Evolutionary conservation across 2,329 filamentous ascomycete genomes (phyloP).

Genomic region (Hypoxylon sp.): DNA sequence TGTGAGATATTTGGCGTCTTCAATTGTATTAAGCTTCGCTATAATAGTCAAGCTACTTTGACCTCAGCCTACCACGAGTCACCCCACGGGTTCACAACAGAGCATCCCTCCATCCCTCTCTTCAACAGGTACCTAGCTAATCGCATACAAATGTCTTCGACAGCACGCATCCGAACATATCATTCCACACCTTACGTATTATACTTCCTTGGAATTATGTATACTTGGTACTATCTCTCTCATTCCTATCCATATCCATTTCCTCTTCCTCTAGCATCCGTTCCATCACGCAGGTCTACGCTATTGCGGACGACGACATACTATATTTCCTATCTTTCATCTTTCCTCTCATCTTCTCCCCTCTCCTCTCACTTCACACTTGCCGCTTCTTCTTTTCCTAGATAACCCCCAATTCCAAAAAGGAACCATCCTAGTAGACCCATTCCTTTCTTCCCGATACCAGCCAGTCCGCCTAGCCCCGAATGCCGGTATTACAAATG

Average conservation of each 20-base stretch:
- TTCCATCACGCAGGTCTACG: no score
- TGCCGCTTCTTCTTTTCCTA: neutral
- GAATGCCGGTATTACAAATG: constrained; percentile 3
- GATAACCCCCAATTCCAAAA: neutral
- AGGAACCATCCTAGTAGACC: neutral
- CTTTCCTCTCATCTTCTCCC: neutral
- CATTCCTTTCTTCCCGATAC: neutral
- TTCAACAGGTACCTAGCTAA: no score
- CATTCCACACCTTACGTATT: neutral
- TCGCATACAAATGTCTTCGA: neutral
- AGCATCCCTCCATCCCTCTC: no score
- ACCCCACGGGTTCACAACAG: no score
- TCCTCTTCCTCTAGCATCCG: neutral
- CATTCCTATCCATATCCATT: neutral
- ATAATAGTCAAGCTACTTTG: no score
- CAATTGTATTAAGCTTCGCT: no score
- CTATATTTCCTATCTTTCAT: neutral
- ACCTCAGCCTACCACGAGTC: no score
- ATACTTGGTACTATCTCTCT: neutral
- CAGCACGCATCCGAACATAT: neutral
- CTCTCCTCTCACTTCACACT: neutral
- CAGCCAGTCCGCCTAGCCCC: neutral
- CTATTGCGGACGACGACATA: neutral
- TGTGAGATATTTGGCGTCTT: no score
- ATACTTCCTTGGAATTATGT: neutral